Conservation (phyloP, 78 protist genomes). For the Dictyostelium firmibasis region DNA sequence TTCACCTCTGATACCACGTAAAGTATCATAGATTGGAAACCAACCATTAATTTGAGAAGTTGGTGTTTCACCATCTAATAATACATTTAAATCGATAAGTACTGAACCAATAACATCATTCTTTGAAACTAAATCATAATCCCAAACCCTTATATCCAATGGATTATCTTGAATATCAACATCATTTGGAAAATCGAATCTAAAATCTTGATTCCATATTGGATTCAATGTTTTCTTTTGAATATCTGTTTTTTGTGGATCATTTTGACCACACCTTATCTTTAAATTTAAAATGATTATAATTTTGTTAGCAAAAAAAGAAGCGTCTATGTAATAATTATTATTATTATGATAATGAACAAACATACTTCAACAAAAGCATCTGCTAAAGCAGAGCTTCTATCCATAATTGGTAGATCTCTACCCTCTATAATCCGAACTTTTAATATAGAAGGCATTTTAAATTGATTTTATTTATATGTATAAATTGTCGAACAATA, state of each 20-base stretch:
- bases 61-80: constrained; percentile 84
- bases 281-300: background rate
- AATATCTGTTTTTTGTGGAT: constrained; percentile 81
- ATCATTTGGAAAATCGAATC: constrained; percentile 89
- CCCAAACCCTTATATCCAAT: constrained; percentile 92
- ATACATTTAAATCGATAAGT: constrained; percentile 82
- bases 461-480: background rate
- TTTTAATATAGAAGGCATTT: constrained; percentile 88
- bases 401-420: constrained; percentile 97
- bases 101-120: constrained; percentile 95
- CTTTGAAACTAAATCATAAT: constrained; percentile 88
- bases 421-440: constrained; percentile 89
- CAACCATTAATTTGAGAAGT: constrained; percentile 85
- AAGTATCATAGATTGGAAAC: constrained; percentile 95
- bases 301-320: no score
- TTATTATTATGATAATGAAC: background rate
- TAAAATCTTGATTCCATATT: constrained; percentile 87
- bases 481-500: background rate
- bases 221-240: constrained; percentile 89
- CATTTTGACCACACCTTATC: constrained; percentile 54
- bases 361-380: constrained; percentile 91
- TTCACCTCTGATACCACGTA: constrained; percentile 94
- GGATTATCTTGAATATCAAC: constrained; percentile 90
- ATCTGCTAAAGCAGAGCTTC: constrained; percentile 86
- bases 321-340: background rate